A percentile compares a stretch with the other conserved stretches of the same genome.
These are phyloP conservation scores for Annona squamosa DNA, from an alignment of 164 flowering plant species.

Conservation along the genomic window DNA sequence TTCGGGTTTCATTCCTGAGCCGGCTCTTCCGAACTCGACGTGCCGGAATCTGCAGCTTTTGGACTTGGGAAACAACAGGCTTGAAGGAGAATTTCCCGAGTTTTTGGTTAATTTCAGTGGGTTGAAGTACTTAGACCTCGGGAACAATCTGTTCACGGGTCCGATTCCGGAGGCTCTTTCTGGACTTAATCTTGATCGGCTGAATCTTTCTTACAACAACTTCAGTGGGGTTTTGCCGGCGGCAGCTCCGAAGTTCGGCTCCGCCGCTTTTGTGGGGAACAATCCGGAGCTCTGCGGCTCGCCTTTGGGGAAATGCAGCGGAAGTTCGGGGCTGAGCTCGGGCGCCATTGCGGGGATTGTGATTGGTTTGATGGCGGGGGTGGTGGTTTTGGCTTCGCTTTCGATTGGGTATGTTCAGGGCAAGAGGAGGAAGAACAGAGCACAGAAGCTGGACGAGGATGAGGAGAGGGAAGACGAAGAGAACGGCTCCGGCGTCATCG, in stretches of 20 bases:
- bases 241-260: constrained; percentile 45
- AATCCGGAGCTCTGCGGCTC: constrained; percentile 59
- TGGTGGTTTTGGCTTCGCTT: constrained; percentile 72
- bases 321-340: constrained; percentile 58
- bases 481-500: constrained; percentile 24
- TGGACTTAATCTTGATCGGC: constrained; percentile 43
- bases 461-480: constrained; percentile 62
- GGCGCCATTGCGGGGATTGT: constrained; percentile 89
- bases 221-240: constrained; percentile 71
- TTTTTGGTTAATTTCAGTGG: constrained; percentile 48
- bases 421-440: constrained; percentile 53
- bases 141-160: constrained; percentile 57
- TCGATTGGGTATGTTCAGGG: constrained; percentile 77
- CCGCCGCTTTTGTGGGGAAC: constrained; percentile 71
- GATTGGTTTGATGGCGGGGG: constrained; percentile 82
- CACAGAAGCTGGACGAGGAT: constrained; percentile 37
- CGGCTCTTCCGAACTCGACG: constrained; percentile 64
- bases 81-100: constrained; percentile 70
- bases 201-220: constrained; percentile 86
- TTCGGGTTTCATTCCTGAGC: constrained; percentile 63
- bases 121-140: constrained; percentile 72
- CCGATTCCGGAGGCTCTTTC: constrained; percentile 46
- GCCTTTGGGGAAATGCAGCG: constrained; percentile 53
- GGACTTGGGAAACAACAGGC: constrained; percentile 64
- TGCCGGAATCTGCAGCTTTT: constrained; percentile 56